phyloP scores from a whole-genome alignment of 2,329 filamentous ascomycete genomes.

The Scopulariopsis brevicaulis region DNA sequence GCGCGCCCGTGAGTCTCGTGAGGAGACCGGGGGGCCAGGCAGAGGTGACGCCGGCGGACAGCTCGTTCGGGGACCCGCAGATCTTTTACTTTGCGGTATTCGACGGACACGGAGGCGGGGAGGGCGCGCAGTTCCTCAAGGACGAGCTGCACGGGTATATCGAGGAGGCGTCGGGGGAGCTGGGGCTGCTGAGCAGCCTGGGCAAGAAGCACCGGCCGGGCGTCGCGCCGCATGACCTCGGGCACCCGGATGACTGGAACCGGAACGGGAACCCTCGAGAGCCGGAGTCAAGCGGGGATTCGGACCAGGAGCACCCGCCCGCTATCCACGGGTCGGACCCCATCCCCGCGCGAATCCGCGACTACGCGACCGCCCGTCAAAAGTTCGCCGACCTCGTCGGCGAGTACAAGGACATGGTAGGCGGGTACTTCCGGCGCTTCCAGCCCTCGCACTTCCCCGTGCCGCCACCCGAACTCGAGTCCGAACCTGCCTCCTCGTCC shows the following conservation, averaged over 20 bases:
- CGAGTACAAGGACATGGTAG: slow-evolving; percentile 74
- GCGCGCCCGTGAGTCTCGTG: slow-evolving; percentile 53
- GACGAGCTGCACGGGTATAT: slow-evolving; percentile 83
- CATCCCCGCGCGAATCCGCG: slow-evolving; percentile 37
- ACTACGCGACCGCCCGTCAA: slow-evolving; percentile 35
- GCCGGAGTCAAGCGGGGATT: slow-evolving; percentile 5
- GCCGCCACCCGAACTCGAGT: background rate
- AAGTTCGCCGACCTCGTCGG: slow-evolving; percentile 62
- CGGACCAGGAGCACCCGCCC: slow-evolving; percentile 16
- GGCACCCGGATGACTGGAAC: background rate
- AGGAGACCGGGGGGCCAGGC: slow-evolving; percentile 19
- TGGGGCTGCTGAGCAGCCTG: slow-evolving; percentile 70
- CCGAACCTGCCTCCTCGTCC: slow-evolving; percentile 4
- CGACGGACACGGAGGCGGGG: slow-evolving; percentile 84
- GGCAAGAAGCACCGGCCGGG: slow-evolving; percentile 27
- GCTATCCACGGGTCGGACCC: slow-evolving; percentile 26
- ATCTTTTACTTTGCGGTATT: slow-evolving; percentile 97
- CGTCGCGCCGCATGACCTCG: slow-evolving; percentile 15
- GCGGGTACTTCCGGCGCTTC: slow-evolving; percentile 91
- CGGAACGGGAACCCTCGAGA: background rate
- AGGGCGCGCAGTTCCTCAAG: slow-evolving; percentile 78
- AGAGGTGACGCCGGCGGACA: slow-evolving; percentile 60
- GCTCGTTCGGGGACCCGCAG: slow-evolving; percentile 78
- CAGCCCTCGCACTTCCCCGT: slow-evolving; percentile 49
- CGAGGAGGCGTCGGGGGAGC: slow-evolving; percentile 65